Evolutionary conservation across 345 rosid species (phyloP).

Genomic region (Citrus sinensis): DVS_A1.0 CM039164.1:16094001-16094500

Average conservation of each 20-base stretch:
- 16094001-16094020: slow-evolving; percentile 68
- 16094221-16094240: neutral
- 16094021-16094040: slow-evolving; percentile 76
- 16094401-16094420: neutral
- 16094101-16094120: slow-evolving; percentile 10
- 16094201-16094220: neutral
- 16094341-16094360: neutral
- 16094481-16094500: neutral
- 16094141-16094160: neutral
- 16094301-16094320: neutral
- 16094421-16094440: neutral
- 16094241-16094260: neutral
- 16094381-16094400: neutral
- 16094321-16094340: neutral
- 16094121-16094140: neutral
- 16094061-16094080: slow-evolving; percentile 93
- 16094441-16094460: neutral
- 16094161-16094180: neutral
- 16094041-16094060: slow-evolving; percentile 78
- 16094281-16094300: neutral
- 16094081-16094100: slow-evolving; percentile 54
- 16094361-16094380: neutral
- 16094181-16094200: neutral
- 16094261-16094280: neutral
- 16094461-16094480: neutral